A percentile compares a stretch with the other conserved stretches of the same genome.
These are phyloP conservation scores for Aspergillus oerlinghausenensis DNA, from an alignment of 2,329 filamentous ascomycete genomes.

Conservation along the genomic window DNA sequence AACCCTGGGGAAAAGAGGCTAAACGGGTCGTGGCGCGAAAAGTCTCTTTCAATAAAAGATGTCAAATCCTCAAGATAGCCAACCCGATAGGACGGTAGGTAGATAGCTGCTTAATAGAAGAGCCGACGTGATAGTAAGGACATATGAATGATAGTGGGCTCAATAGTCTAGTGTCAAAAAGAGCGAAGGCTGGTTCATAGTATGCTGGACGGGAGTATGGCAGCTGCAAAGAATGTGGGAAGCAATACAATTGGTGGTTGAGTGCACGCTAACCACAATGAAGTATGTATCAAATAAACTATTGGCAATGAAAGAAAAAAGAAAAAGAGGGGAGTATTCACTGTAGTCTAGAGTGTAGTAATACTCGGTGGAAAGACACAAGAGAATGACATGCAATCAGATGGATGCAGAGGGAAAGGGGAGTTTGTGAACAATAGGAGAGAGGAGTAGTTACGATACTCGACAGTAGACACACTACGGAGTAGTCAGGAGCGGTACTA, in stretches of 20 bases:
- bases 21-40: not conserved
- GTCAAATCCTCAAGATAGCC: not conserved
- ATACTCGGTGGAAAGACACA: not conserved
- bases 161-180: constrained; percentile 1
- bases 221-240: constrained; percentile 2
- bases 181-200: not conserved
- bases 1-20: not conserved
- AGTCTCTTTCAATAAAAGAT: not conserved
- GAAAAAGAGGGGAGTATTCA: constrained; percentile 4
- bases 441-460: constrained; percentile 1
- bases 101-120: constrained; percentile 1
- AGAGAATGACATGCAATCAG: not conserved
- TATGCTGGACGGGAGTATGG: not conserved
- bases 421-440: constrained; percentile 1
- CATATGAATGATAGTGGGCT: not conserved
- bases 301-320: not conserved
- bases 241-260: not conserved
- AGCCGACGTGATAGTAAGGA: not conserved
- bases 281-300: constrained; percentile 1
- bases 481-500: not conserved
- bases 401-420: constrained; percentile 3
- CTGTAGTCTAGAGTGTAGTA: not conserved
- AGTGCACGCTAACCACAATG: not conserved
- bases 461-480: not conserved
- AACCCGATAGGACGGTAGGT: not conserved